Base-by-base conservation (phyloP, 148 eudicot species). In the Arbutus unedo region DNA sequence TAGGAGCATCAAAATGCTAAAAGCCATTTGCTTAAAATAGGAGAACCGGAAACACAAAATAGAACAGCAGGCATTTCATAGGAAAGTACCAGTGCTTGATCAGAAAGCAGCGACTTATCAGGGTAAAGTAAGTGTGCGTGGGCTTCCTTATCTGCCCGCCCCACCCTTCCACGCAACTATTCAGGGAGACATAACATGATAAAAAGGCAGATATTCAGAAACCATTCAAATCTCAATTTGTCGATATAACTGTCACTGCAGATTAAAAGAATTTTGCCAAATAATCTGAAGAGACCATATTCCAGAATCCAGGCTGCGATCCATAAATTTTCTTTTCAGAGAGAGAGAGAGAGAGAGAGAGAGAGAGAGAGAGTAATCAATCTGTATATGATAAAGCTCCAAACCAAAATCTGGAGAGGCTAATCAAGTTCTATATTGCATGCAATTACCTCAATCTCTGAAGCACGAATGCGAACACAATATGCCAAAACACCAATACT, bases 61-160 rank as follows among this genome's bases (percentile, higher is more conserved):
- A 78, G 74, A 57, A 77, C 21, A 45, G 54, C 73, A 44, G n/a
- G 14, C 43, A 79, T 19, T 47, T 44, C 4, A 82, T 76, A 56
- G 68, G 76, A 59, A 66, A 66, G 41, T 83, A 96, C 99, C 92
- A 89, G 88, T 74, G 99, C 98, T 85, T 91, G 91, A 82, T 94
- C 95, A 82, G 98, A 89, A 53, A 96, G 97, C 87, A 92, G 79
- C 67, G 95, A 91, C 89, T 91, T 96, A 83, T 94, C 95, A 78
- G 98, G 97, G 89, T 93, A 96, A 84, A 92, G 90, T 72, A 96
- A 81, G 87, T 89, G 87, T 38, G 99, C 99, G 84, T 93, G 95
- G 78, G 99, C 99, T 91, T 96, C 99, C 89, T 96, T 96, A 87
- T 94, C 97, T 55, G 99, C 88, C 83, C 99, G 88, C 51, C 99